phyloP scores from a whole-genome alignment of 1,284 basidiomycete species.

The Athelia sp. region DNA sequence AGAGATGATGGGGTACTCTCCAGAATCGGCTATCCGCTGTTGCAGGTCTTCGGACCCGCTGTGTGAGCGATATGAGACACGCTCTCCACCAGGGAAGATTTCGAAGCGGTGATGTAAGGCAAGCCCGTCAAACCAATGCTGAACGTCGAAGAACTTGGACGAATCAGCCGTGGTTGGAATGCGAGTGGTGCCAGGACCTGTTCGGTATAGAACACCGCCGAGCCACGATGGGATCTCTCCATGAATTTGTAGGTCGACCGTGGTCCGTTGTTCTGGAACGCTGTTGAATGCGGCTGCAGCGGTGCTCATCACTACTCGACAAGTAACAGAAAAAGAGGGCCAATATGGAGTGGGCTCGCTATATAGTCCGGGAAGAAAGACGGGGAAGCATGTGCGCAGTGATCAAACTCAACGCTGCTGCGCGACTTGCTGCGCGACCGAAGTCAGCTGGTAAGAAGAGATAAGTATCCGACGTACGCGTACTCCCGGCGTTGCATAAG shows the following conservation, averaged over 20 bases:
- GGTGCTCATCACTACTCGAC: neutral
- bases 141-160: constrained; percentile 11
- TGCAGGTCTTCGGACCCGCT: constrained; percentile 13
- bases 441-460: too few relatives aligned
- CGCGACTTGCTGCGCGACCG: too few relatives aligned
- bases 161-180: constrained; percentile 11
- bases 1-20: constrained; percentile 8
- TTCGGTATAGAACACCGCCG: constrained; percentile 19
- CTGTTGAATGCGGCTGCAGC: neutral
- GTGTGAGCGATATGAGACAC: constrained; percentile 16
- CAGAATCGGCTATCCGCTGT: constrained; percentile 10
- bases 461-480: too few relatives aligned
- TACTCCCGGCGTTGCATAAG: too few relatives aligned
- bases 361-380: too few relatives aligned
- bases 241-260: neutral
- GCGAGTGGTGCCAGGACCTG: constrained; percentile 19
- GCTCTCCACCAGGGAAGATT: constrained; percentile 11
- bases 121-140: constrained; percentile 24
- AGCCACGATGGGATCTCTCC: constrained; percentile 17
- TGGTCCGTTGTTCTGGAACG: neutral
- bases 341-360: too few relatives aligned
- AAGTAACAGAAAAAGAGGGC: too few relatives aligned
- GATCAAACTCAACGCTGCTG: too few relatives aligned
- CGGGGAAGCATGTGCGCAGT: too few relatives aligned
- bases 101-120: constrained; percentile 20